Evolutionary conservation across 164 flowering plant species (phyloP).

Genomic region (Tetrastigma voinierianum): DNA sequence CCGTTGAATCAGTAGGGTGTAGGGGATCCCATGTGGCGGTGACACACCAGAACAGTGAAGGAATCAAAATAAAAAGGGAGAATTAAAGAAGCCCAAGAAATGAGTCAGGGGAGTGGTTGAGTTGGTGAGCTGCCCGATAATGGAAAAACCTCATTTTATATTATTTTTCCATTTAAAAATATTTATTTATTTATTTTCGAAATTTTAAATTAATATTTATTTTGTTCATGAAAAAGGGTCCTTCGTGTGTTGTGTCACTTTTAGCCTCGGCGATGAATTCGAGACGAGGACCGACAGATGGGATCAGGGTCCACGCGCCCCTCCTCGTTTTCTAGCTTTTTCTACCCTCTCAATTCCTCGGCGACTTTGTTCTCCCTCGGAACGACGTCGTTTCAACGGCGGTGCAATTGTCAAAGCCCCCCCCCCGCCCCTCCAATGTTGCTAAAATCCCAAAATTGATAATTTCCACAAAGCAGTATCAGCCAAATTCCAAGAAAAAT

Average conservation of each 20-base stretch:
- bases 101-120: slow-evolving; percentile 71
- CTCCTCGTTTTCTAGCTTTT: slow-evolving; percentile 11
- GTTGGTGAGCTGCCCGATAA: slow-evolving; percentile 48
- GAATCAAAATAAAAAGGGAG: slow-evolving; percentile 19
- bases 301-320: slow-evolving; percentile 25
- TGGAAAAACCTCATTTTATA: slow-evolving; percentile 29
- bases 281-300: slow-evolving; percentile 43
- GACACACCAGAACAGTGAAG: slow-evolving; percentile 11
- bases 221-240: slow-evolving; percentile 12
- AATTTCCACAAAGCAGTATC: too few relatives aligned
- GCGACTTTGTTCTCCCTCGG: neutral
- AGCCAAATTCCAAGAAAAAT: too few relatives aligned
- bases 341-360: slow-evolving; percentile 19
- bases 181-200: neutral
- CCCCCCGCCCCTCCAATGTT: too few relatives aligned
- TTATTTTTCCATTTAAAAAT: neutral
- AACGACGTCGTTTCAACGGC: neutral
- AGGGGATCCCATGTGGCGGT: slow-evolving; percentile 1
- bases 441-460: too few relatives aligned
- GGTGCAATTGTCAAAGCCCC: too few relatives aligned
- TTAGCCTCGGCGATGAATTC: slow-evolving; percentile 29
- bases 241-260: slow-evolving; percentile 40
- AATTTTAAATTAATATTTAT: neutral
- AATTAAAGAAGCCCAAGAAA: slow-evolving; percentile 12
- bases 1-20: slow-evolving; percentile 19